Percentiles rank a stretch among this genome's conserved stretches.
Evolutionary conservation across 768 basidiomycete genomes (phyloP).

Genomic region (Ephemerocybe angulata): DNA sequence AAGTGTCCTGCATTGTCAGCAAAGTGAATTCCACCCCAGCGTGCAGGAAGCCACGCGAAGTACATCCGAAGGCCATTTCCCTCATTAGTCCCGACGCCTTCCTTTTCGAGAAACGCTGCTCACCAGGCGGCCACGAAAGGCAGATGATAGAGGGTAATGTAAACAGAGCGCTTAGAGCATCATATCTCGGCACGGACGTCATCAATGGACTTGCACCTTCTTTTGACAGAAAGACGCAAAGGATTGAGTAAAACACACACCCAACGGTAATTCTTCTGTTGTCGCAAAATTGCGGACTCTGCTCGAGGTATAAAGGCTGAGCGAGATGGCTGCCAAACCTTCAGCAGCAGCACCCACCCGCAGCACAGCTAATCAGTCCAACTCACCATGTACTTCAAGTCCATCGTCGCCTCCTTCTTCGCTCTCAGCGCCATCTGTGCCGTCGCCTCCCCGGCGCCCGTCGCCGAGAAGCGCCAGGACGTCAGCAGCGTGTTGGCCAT

Average conservation of each 20-base stretch:
- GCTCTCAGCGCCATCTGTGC: constrained; percentile 7
- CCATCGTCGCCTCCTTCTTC: constrained; percentile 5
- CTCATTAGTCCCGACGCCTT: neutral
- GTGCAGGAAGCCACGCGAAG: neutral
- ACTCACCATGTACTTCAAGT: constrained; percentile 2
- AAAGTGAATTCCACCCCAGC: neutral
- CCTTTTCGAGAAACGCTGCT: neutral
- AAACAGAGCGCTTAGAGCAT: neutral
- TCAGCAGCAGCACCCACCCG: neutral
- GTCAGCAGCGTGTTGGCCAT: constrained; percentile 1
- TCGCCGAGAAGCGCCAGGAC: constrained; percentile 6
- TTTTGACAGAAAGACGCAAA: neutral
- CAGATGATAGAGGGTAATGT: neutral
- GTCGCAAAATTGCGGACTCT: neutral
- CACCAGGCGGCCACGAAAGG: neutral
- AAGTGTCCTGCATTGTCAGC: too few species aligned
- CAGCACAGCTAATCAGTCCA: neutral
- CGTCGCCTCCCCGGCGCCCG: neutral
- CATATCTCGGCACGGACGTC: neutral
- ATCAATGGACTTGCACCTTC: neutral
- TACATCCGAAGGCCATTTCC: neutral
- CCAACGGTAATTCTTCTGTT: neutral
- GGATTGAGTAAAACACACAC: neutral
- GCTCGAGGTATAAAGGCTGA: neutral
- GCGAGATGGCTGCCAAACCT: neutral